phyloP scores from a whole-genome alignment of 2,329 filamentous ascomycete genomes.

The Alternaria longipes region DNA sequence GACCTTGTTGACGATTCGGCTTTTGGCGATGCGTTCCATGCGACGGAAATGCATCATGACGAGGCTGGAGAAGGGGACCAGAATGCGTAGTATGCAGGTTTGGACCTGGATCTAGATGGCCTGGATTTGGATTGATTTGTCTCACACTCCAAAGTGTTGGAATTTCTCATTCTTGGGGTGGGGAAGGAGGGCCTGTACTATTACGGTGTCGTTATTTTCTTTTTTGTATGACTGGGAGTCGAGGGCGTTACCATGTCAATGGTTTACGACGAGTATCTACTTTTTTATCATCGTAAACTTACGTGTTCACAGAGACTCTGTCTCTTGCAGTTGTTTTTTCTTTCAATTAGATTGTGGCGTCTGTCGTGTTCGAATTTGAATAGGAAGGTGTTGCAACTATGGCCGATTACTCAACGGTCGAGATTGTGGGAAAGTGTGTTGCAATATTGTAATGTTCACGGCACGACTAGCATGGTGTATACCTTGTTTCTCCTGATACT shows the following conservation, averaged over 20 bases:
- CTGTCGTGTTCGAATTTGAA: background rate
- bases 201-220: background rate
- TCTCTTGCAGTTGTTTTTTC: background rate
- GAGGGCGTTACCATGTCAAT: background rate
- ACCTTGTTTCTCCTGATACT: background rate
- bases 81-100: constrained; percentile 25
- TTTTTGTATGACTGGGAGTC: constrained; percentile 7
- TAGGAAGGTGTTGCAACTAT: background rate
- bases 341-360: background rate
- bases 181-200: background rate
- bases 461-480: background rate
- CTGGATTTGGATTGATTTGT: background rate
- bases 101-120: background rate
- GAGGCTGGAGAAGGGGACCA: constrained; percentile 41
- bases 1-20: constrained; percentile 52
- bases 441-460: background rate
- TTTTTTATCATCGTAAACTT: background rate
- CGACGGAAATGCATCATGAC: constrained; percentile 47
- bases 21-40: constrained; percentile 54
- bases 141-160: background rate
- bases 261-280: background rate
- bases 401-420: background rate
- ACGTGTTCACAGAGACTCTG: background rate
- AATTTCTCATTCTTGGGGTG: background rate
- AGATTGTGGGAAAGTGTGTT: background rate